A percentile compares a stretch with the other conserved stretches of the same genome.
These are phyloP conservation scores for Pyrus bretschneideri DNA, from an alignment of 306 rosid genomes.

Conservation along the genomic window DNA sequence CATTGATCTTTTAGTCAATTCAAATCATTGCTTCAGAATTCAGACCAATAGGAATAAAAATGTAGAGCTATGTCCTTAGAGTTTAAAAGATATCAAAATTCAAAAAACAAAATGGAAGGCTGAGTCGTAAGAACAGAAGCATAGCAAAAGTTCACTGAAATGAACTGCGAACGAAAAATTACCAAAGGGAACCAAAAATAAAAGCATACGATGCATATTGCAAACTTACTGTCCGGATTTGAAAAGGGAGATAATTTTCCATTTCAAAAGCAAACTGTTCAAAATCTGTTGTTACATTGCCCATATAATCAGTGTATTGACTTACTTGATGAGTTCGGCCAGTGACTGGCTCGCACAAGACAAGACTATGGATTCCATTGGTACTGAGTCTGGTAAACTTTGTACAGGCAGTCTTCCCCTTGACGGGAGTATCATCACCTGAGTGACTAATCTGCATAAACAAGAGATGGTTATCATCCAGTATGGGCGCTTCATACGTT, in stretches of 20 bases:
- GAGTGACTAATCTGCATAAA: slow-evolving; percentile 42
- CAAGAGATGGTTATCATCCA: slow-evolving; percentile 14
- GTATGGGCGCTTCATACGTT: not conserved
- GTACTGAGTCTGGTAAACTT: slow-evolving; percentile 65
- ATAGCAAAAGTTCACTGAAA: not conserved
- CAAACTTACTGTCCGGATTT: not conserved
- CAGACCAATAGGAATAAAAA: not conserved
- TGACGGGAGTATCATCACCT: slow-evolving; percentile 23
- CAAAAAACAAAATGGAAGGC: not conserved
- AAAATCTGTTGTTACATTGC: not conserved
- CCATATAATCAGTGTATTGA: not conserved
- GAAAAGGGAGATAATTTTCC: not conserved
- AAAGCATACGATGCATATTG: not conserved
- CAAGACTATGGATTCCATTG: slow-evolving; percentile 62
- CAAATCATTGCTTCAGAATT: not conserved
- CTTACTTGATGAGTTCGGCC: slow-evolving; percentile 89
- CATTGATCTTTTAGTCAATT: not conserved
- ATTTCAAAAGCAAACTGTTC: not conserved
- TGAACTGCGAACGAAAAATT: not conserved
- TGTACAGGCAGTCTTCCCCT: slow-evolving; percentile 69
- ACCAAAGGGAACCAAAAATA: not conserved
- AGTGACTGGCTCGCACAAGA: slow-evolving; percentile 73
- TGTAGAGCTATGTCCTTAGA: not conserved
- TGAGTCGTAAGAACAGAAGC: not conserved
- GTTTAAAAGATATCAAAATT: not conserved